phyloP scores from a whole-genome alignment of 108 stramenopile species.

The Nitzschia palea region DNA sequence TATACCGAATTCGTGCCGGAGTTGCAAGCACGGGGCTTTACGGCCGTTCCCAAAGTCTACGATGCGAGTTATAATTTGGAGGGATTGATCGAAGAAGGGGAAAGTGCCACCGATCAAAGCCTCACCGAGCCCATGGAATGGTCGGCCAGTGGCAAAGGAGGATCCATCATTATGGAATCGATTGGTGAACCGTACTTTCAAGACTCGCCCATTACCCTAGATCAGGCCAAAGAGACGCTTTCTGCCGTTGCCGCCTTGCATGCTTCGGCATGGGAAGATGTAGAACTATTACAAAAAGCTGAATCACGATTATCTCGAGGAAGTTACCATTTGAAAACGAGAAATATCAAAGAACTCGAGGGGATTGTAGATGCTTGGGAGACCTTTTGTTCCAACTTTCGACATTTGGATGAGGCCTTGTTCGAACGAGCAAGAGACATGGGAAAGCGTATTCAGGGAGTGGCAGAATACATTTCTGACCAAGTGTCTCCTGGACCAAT shows the following conservation, averaged over 20 bases:
- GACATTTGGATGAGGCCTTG: conserved; percentile 8
- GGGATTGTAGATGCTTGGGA: conserved; percentile 61
- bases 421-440: conserved; percentile 34
- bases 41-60: conserved; percentile 41
- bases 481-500: conserved; percentile 53
- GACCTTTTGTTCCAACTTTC: conserved; percentile 44
- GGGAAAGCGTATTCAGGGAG: conserved; percentile 49
- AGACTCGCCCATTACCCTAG: conserved; percentile 55
- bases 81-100: conserved; percentile 62
- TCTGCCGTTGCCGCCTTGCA: conserved; percentile 66
- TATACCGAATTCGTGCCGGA: conserved; percentile 65
- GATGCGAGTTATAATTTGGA: conserved; percentile 48
- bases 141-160: conserved; percentile 23
- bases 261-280: conserved; percentile 67
- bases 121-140: conserved; percentile 13
- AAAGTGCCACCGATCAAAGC: conserved; percentile 37
- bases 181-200: conserved; percentile 52
- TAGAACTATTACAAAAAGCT: conserved; percentile 39
- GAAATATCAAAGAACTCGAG: conserved; percentile 70
- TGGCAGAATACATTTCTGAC: conserved; percentile 63
- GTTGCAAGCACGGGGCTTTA: conserved; percentile 16
- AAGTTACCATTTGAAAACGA: conserved; percentile 62
- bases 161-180: conserved; percentile 42
- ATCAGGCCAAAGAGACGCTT: conserved; percentile 50
- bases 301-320: conserved; percentile 49